A percentile compares a stretch with the other conserved stretches of the same genome.
Evolutionary conservation across 768 basidiomycete genomes (phyloP).

Genomic region (Ramaria sp.): DNA sequence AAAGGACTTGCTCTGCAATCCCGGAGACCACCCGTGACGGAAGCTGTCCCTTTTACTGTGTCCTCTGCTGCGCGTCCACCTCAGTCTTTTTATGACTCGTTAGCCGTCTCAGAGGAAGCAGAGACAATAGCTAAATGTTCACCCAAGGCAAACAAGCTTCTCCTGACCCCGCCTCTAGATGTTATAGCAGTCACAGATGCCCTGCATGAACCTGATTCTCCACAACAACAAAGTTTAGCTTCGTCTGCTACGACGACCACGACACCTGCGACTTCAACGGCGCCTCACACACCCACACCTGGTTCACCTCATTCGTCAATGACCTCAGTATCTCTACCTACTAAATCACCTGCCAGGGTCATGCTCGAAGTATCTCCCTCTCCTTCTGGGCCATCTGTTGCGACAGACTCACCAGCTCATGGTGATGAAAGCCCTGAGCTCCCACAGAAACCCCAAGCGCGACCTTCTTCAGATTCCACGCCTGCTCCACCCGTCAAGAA

Average conservation of each 20-base stretch:
- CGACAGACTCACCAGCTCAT: not conserved
- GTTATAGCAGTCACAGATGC: constrained; percentile 15
- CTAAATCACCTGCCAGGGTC: constrained; percentile 20
- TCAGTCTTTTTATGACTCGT: not conserved
- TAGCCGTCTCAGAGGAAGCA: not conserved
- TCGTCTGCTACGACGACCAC: constrained; percentile 13
- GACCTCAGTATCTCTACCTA: constrained; percentile 42
- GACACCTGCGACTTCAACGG: constrained; percentile 39
- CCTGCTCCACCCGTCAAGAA: constrained; percentile 33
- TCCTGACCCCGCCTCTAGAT: constrained; percentile 10
- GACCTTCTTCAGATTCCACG: not conserved
- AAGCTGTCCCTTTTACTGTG: constrained; percentile 7
- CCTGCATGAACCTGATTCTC: constrained; percentile 32
- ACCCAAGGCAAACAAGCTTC: not conserved
- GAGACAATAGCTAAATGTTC: not conserved
- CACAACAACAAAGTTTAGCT: constrained; percentile 30
- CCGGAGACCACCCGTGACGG: not conserved
- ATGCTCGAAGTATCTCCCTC: constrained; percentile 9
- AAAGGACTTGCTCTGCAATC: constrained; percentile 3
- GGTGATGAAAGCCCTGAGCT: not conserved
- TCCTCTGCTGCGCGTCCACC: constrained; percentile 9
- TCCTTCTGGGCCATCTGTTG: not conserved
- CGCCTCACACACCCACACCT: constrained; percentile 35
- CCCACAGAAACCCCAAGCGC: not conserved
- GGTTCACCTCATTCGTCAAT: constrained; percentile 50